Evolutionary conservation across 139 green algal genomes (phyloP), one percentile per base, ranked within the genome.

Genomic region (Coelastrella sp.): DNA sequence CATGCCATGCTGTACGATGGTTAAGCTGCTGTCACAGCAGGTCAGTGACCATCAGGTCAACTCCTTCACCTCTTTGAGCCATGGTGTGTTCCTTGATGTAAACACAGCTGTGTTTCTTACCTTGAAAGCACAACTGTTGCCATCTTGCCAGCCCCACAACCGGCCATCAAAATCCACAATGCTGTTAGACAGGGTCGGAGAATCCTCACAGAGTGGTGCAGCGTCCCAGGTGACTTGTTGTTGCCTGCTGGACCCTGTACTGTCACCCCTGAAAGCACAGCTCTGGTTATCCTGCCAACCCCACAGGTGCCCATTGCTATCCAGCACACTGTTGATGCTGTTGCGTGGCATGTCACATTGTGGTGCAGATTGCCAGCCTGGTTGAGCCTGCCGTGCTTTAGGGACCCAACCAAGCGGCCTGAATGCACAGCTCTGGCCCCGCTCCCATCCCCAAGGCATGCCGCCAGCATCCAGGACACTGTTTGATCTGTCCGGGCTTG

Each of bases 121-220:
- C 15, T 15, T 57, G 63, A 78, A 87, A 8, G 82, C 82, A 59
- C 82, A 87, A 25, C 82, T 87, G 57, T 9, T 76, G 63, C 27
- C 27, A 78, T 74, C 82, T 27, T 87, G 82, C 82, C 82, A 87
- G 25, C 82, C 82, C 82, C 82, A 87, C 27, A 87, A 19, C 25
- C 63, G 9, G 6, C 82, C 82, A 35, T 78, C 25, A 7, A 60
- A 12, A 24, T 17, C 82, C 14, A 17, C 8, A 35, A 78, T 35
- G n/a, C 82, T 87, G 63, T 87, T 87, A 7, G 7, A 8, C 7
- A 58, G 19, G 11, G 82, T 87, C 17, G 82, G 82, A 22, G 82
- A 25, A 63, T 17, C 19, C 14, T 17, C 35, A 68, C 82, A 87
- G 15, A 12, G 49, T 58, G 82, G 82, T 58, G 82, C 82, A 6